Percentiles rank a stretch among this genome's conserved stretches.
Conservation (phyloP, 2,329 filamentous ascomycete species). For the Sclerotiophoma versabilis region DNA sequence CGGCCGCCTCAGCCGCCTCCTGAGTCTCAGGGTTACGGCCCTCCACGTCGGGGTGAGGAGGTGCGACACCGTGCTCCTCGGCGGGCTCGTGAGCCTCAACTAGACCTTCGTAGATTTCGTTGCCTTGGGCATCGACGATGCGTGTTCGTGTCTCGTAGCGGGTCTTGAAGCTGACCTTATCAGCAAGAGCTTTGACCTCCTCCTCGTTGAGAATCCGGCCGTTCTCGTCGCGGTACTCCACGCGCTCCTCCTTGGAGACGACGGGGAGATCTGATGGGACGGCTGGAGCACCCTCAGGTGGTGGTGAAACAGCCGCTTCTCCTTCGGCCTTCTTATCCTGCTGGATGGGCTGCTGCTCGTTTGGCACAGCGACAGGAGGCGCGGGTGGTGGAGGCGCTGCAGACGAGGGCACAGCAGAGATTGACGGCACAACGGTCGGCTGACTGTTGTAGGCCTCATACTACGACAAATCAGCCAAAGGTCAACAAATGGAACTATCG, state of each 20-base stretch:
- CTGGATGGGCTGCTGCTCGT: slow-evolving; percentile 21
- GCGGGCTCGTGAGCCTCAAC: slow-evolving; percentile 45
- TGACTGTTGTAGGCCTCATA: slow-evolving; percentile 42
- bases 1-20: slow-evolving; percentile 46
- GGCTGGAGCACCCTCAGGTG: slow-evolving; percentile 33
- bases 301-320: slow-evolving; percentile 40
- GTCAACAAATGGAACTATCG: slow-evolving; percentile 19
- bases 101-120: slow-evolving; percentile 68
- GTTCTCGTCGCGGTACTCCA: slow-evolving; percentile 94
- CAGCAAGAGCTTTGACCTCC: slow-evolving; percentile 82
- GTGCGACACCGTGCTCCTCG: slow-evolving; percentile 52
- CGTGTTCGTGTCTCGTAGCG: slow-evolving; percentile 94
- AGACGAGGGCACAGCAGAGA: slow-evolving; percentile 35
- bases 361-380: slow-evolving; percentile 23
- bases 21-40: slow-evolving; percentile 65
- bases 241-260: slow-evolving; percentile 73
- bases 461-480: slow-evolving; percentile 22
- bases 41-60: slow-evolving; percentile 64
- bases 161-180: slow-evolving; percentile 95
- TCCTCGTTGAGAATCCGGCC: slow-evolving; percentile 87
- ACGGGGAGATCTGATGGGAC: slow-evolving; percentile 40
- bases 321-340: slow-evolving; percentile 34
- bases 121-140: slow-evolving; percentile 79
- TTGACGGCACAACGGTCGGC: slow-evolving; percentile 27
- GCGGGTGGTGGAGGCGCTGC: slow-evolving; percentile 30